Evolutionary conservation across 352 stramenopile genomes (phyloP), one percentile per base, ranked within the genome.

Genomic region (Pythium brassicae): DNA sequence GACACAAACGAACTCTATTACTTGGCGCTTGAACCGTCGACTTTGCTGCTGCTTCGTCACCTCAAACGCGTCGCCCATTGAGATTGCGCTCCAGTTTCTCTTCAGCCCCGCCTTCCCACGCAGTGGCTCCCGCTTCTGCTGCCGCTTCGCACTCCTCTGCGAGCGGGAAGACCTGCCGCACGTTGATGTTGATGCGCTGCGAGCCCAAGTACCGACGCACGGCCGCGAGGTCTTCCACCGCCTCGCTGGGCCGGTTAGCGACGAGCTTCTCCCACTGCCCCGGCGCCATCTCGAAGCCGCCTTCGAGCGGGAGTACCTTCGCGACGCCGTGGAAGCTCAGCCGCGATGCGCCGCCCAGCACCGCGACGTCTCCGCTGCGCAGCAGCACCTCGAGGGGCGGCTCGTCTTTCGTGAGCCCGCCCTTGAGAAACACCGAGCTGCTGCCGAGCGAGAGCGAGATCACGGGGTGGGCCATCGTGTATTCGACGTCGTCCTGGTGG

Each of bases 401-500:
- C 2, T 83, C 76, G 25, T 88, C 74, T 53, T 89, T 94, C 1
- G 73, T 74, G 7, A 69, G 58, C 0, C 77, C 72, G 17, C 83
- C 83, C 58, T 91, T 89, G 27, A 94, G 78, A 27, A 94, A 94
- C 26, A 94, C 74, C 34, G 74, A 86, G 27, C 53, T 57, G 63
- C 76, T 85, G 22, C 83, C 83, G 7, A 94, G 69, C 49, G 79
- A 89, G 11, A 94, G 61, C 25, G 83, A 94, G 22, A 94, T 74
- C 17, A 94, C 83, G 5, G 83, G 83, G 55, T 90, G 74, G 50
- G 83, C 79, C 75, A 92, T 89, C 34, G 82, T 94, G 63, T 82
- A 73, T 62, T 94, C 83, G 51, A 92, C 81, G 66, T 93, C 78
- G 61, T 93, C 83, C 59, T 89, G 75, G 59, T 93, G 83, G 39